These are phyloP conservation scores for Loxodes magnus DNA, from an alignment of 73 alveolate genomes.

Conservation along the genomic window DNA sequence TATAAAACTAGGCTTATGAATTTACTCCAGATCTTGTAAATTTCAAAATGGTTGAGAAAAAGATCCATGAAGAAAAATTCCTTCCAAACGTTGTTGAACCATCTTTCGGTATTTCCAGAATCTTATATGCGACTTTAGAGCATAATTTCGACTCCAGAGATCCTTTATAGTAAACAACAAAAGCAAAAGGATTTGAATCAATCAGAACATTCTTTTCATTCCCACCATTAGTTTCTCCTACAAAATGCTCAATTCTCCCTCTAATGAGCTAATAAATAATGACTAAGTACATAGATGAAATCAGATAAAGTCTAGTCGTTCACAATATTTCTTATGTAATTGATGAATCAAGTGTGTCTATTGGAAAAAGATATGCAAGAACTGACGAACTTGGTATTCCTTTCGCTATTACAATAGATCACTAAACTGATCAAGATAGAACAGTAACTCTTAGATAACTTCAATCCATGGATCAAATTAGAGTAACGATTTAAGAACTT, in stretches of 20 bases:
- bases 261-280: slow-evolving; percentile 61
- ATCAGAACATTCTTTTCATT: slow-evolving; percentile 85
- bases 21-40: slow-evolving; percentile 44
- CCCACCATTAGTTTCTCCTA: slow-evolving; percentile 89
- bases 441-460: slow-evolving; percentile 92
- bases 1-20: slow-evolving; percentile 41
- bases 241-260: slow-evolving; percentile 85
- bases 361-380: slow-evolving; percentile 97
- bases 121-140: slow-evolving; percentile 85
- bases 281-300: slow-evolving; percentile 41
- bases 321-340: slow-evolving; percentile 87
- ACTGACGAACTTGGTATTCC: slow-evolving; percentile 99
- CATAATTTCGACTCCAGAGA: slow-evolving; percentile 86
- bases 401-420: slow-evolving; percentile 95
- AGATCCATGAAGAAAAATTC: slow-evolving; percentile 81
- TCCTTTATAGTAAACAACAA: slow-evolving; percentile 49
- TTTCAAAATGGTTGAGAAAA: slow-evolving; percentile 68
- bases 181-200: no score
- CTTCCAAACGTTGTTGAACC: slow-evolving; percentile 95
- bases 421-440: slow-evolving; percentile 65
- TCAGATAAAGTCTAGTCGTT: slow-evolving; percentile 50
- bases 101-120: slow-evolving; percentile 96
- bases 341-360: slow-evolving; percentile 80
- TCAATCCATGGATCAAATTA: slow-evolving; percentile 75
- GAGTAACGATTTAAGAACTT: slow-evolving; percentile 63